These are phyloP conservation scores for Neltuma alba DNA, from an alignment of 306 rosid species.

Conservation along the genomic window DNA sequence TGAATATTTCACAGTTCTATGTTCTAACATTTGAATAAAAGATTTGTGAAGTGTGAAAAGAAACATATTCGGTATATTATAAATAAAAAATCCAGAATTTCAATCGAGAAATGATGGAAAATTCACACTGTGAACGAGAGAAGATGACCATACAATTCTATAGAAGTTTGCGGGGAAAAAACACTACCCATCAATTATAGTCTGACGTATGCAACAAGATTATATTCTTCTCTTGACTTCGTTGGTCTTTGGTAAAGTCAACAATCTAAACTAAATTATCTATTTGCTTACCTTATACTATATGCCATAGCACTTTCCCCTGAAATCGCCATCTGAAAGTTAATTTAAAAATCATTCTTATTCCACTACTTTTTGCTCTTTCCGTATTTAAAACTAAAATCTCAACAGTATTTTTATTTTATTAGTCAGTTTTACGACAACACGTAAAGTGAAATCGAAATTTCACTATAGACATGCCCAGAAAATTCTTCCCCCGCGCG, in stretches of 20 bases:
- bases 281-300: too few relatives aligned
- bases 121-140: too few relatives aligned
- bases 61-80: background rate
- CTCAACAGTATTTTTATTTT: background rate
- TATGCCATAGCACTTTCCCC: too few relatives aligned
- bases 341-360: too few relatives aligned
- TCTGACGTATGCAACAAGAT: background rate
- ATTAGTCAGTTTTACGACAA: background rate
- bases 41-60: background rate
- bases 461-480: background rate
- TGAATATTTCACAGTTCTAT: too few relatives aligned
- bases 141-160: too few relatives aligned
- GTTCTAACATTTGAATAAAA: too few relatives aligned
- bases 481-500: background rate
- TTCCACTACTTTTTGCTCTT: background rate
- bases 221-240: conserved; percentile 1
- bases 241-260: background rate
- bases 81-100: background rate
- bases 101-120: background rate
- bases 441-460: background rate
- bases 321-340: background rate
- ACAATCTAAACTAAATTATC: background rate
- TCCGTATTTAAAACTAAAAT: background rate
- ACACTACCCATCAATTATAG: too few relatives aligned
- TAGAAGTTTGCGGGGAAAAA: background rate